Base-by-base conservation (phyloP, 139 green algal species). In the Marvania coccoides region DNA sequence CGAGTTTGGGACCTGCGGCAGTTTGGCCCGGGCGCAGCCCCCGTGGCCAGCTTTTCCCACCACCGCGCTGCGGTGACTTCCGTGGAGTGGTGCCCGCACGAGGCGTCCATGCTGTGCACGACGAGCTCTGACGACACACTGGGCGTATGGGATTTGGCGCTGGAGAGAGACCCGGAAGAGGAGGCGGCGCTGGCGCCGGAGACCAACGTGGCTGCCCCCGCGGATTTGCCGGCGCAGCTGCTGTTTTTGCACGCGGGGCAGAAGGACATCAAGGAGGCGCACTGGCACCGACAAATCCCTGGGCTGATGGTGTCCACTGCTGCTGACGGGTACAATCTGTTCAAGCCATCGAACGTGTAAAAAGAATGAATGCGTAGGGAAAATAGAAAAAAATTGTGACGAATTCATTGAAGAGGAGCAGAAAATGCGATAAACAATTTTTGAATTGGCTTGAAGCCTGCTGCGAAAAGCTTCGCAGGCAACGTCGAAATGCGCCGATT, bases 161-260 rank as follows among this genome's bases (percentile, higher is more conserved):
- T 99, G 75, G 94, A 99, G 80, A 65, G 92, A 1, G 94, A 99
- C 69, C 84, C 91, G n/a, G 89, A 95, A 69, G 94, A 98, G 66
- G 93, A 96, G 74, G 87, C 81, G 3, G 84, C 80, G 0, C 67
- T 94, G 64, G 90, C 78, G 6, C 74, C 83, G 1, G 76, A 80
- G 35, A 76, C 58, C 68, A 91, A 91, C 60, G 85, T 90, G 3
- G 67, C 65, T 29, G 74, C 81, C 26, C 92, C 91, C 10, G 73
- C 82, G 15, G 89, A 96, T 63, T 65, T 96, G 48, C 89, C 89
- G 15, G 68, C 86, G 15, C 89, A 96, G 77, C 80, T 95, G 67
- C 77, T 98, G 62, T 98, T 98, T 73, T 75, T 98, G 55, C 93
- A 98, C 74, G 81, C 87, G 51, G 93, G 92, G 8, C 89, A 98